Conservation (phyloP, 345 rosid species). For the Citrus australasica region DNA sequence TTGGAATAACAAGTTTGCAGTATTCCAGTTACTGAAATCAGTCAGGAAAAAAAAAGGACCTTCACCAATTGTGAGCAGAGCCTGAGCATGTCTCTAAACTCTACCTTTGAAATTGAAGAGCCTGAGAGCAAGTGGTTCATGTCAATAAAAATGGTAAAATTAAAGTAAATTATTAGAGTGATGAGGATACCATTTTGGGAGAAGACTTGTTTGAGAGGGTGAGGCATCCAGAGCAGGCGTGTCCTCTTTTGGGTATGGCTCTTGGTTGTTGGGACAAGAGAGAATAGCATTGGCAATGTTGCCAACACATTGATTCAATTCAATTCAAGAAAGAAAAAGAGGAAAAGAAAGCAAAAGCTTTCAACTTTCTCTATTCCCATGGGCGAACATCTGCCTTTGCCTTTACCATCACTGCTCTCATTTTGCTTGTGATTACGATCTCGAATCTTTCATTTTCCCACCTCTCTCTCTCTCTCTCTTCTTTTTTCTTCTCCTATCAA, state of each 20-base stretch:
- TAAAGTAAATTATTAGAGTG: not conserved
- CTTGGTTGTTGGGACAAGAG: slow-evolving; percentile 12
- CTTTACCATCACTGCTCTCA: slow-evolving; percentile 21
- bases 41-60: not conserved
- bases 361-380: slow-evolving; percentile 55
- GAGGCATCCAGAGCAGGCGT: not conserved
- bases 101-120: not conserved
- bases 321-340: not conserved
- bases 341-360: slow-evolving; percentile 38
- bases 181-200: not conserved
- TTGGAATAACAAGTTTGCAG: too few relatives aligned
- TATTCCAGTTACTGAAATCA: too few relatives aligned
- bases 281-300: not conserved
- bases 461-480: not conserved
- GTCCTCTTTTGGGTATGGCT: not conserved
- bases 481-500: too few relatives aligned
- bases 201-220: slow-evolving; percentile 9
- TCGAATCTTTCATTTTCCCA: slow-evolving; percentile 42
- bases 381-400: slow-evolving; percentile 41
- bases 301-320: slow-evolving; percentile 15
- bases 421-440: slow-evolving; percentile 49
- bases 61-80: not conserved
- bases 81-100: not conserved
- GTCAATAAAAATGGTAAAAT: not conserved
- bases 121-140: not conserved